phyloP scores from a whole-genome alignment of 148 eudicot species.

The Fallopia convolvulus region DNA sequence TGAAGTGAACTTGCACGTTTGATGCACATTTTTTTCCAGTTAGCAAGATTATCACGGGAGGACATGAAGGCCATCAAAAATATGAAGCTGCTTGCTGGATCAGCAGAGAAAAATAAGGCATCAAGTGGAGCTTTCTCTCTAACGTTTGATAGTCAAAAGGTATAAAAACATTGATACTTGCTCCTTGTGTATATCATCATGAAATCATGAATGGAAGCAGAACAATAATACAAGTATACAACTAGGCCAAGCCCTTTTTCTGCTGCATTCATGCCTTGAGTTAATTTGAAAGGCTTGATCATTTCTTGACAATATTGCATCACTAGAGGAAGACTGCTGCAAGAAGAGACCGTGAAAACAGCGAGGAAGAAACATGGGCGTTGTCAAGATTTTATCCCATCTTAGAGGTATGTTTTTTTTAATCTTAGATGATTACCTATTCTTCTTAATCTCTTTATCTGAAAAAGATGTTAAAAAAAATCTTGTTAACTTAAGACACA shows the following conservation, averaged over 20 bases:
- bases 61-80: slow-evolving; percentile 78
- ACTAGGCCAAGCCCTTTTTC: not conserved
- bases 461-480: not conserved
- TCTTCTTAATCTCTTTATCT: not conserved
- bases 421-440: not conserved
- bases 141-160: slow-evolving; percentile 83
- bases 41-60: slow-evolving; percentile 70
- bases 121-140: slow-evolving; percentile 71
- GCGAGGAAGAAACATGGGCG: slow-evolving; percentile 91
- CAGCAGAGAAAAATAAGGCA: slow-evolving; percentile 35
- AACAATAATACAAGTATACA: not conserved
- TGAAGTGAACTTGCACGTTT: not conserved
- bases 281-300: not conserved
- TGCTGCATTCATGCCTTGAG: not conserved
- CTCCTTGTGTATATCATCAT: not conserved
- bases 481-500: not conserved
- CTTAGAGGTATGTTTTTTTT: slow-evolving; percentile 56
- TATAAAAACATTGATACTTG: slow-evolving; percentile 20
- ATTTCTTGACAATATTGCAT: slow-evolving; percentile 14
- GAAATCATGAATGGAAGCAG: not conserved
- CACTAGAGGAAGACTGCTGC: slow-evolving; percentile 64
- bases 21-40: slow-evolving; percentile 25
- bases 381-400: slow-evolving; percentile 84
- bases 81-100: slow-evolving; percentile 71
- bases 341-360: slow-evolving; percentile 64